These are phyloP conservation scores for Aureobasidium sp. DNA, from an alignment of 2,329 filamentous ascomycete species.

Conservation along the genomic window DNA sequence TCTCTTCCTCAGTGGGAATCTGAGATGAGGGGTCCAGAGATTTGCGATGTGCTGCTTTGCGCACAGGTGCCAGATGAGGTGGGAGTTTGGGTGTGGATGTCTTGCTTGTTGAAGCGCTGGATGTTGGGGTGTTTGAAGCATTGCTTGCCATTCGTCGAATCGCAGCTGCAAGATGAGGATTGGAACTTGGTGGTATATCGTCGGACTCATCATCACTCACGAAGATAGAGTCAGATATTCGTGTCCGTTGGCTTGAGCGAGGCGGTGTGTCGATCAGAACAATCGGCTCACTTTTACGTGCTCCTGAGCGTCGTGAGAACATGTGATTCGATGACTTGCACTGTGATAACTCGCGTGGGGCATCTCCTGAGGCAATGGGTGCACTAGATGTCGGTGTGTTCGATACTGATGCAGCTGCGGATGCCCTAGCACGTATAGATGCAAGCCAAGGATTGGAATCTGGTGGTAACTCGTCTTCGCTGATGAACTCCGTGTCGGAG, in stretches of 20 bases:
- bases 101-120: not conserved
- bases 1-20: not conserved
- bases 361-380: not conserved
- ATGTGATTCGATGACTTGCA: not conserved
- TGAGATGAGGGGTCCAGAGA: not conserved
- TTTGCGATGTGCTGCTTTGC: not conserved
- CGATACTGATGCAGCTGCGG: not conserved
- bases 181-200: not conserved
- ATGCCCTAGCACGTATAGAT: not conserved
- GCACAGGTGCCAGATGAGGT: not conserved
- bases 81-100: not conserved
- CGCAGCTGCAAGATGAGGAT: not conserved
- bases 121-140: not conserved
- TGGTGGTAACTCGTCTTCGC: not conserved
- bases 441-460: not conserved
- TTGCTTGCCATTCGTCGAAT: not conserved
- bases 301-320: not conserved
- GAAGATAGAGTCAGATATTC: not conserved
- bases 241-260: not conserved
- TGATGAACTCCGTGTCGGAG: not conserved
- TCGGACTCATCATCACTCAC: not conserved
- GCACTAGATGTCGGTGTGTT: not conserved
- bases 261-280: not conserved
- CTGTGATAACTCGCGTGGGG: no score
- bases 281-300: not conserved